A percentile compares a stretch with the other conserved stretches of the same genome.
Conservation (phyloP, 1,284 basidiomycete genomes). For the Mycena citricolor region DNA sequence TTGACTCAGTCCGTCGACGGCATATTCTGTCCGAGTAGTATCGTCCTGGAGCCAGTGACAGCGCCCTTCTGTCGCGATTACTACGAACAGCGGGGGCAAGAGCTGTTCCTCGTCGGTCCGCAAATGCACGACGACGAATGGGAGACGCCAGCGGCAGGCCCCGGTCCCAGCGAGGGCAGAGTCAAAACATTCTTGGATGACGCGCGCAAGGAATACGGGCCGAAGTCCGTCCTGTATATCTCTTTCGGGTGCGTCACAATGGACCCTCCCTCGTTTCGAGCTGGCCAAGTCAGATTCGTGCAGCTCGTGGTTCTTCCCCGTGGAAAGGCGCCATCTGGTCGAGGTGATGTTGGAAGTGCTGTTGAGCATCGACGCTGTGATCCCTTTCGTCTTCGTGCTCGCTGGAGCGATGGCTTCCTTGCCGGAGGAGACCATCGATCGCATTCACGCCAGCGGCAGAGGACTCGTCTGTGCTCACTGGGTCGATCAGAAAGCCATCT, state of each 20-base stretch:
- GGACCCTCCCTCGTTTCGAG: too few species aligned
- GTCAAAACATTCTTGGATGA: constrained; percentile 7
- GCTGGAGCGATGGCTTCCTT: constrained; percentile 3
- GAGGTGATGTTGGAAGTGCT: constrained; percentile 9
- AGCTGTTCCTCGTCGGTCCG: constrained; percentile 11
- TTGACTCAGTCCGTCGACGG: constrained; percentile 2
- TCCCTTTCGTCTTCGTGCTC: constrained; percentile 14
- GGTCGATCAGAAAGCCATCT: not conserved
- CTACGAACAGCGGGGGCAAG: constrained; percentile 6
- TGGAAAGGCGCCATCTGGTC: constrained; percentile 1
- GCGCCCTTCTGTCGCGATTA: not conserved
- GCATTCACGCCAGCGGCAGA: constrained; percentile 8
- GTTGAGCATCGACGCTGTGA: not conserved
- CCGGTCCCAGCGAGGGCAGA: not conserved
- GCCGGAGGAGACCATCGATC: constrained; percentile 3
- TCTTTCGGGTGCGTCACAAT: constrained; percentile 13
- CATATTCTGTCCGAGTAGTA: not conserved
- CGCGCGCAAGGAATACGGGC: constrained; percentile 2
- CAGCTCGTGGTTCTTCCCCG: constrained; percentile 12
- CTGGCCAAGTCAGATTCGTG: too few species aligned
- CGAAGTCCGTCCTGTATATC: constrained; percentile 10
- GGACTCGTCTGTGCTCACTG: constrained; percentile 6
- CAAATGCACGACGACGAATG: constrained; percentile 1
- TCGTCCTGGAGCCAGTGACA: constrained; percentile 1
- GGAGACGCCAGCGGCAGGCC: not conserved